Percentiles rank a stretch among this genome's conserved stretches.
Evolutionary conservation across 2,329 filamentous ascomycete species (phyloP).

Genomic region (Aspergillus sp.): DNA sequence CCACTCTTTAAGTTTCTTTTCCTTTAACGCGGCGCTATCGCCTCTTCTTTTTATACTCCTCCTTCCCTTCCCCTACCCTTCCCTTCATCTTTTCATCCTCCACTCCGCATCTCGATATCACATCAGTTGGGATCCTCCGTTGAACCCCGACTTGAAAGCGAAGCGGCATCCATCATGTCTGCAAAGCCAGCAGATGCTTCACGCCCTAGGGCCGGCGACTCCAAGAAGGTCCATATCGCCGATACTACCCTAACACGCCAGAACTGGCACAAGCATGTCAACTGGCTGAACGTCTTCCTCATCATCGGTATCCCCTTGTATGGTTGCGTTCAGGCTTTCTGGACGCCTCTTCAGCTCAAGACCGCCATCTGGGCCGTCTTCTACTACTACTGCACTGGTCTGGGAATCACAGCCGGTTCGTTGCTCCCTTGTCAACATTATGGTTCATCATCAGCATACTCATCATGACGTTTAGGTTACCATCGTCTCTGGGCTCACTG

Average conservation of each 20-base stretch:
- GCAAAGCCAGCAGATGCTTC: conserved; percentile 27
- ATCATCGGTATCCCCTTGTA: conserved; percentile 72
- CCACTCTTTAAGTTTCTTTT: neutral
- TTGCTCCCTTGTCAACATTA: conserved; percentile 4
- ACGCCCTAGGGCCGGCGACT: conserved; percentile 29
- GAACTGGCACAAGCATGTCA: conserved; percentile 90
- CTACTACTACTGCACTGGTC: conserved; percentile 80
- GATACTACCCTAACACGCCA: conserved; percentile 72
- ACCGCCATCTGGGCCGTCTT: conserved; percentile 68
- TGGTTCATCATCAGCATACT: conserved; percentile 1
- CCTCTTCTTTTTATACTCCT: too few species aligned
- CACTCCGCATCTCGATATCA: neutral
- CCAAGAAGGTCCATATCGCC: conserved; percentile 79
- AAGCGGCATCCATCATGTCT: conserved; percentile 26
- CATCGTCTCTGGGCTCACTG: conserved; percentile 84
- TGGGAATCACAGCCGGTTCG: conserved; percentile 74
- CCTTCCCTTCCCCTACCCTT: neutral
- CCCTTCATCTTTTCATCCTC: neutral
- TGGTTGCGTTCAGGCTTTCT: conserved; percentile 70
- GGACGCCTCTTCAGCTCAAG: conserved; percentile 68
- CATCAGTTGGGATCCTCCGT: neutral
- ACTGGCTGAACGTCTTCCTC: conserved; percentile 84
- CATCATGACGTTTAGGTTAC: conserved; percentile 49
- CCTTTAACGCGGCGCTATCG: too few species aligned
- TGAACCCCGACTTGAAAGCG: neutral